A percentile compares a stretch with the other conserved stretches of the same genome.
phyloP scores from a whole-genome alignment of 2,329 filamentous ascomycete species.

The Rutstroemia sp. region DNA sequence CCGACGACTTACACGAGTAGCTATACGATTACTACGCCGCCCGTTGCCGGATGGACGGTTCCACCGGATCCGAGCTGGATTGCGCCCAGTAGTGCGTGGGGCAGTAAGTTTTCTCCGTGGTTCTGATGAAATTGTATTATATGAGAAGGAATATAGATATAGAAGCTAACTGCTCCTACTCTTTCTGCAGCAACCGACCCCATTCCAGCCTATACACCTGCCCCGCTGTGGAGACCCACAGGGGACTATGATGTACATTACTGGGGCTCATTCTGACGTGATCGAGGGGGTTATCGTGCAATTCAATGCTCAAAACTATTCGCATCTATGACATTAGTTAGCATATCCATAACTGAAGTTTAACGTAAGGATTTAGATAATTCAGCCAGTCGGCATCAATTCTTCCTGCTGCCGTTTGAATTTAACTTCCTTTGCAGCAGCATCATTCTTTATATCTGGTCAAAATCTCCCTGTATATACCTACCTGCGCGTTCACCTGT shows the following conservation, averaged over 20 bases:
- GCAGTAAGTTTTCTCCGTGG: not conserved
- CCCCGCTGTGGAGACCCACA: conserved; percentile 26
- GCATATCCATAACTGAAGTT: not conserved
- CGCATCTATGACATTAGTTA: not conserved
- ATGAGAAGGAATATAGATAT: too few relatives aligned
- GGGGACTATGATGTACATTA: conserved; percentile 7
- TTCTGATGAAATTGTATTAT: too few relatives aligned
- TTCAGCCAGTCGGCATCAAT: too few relatives aligned
- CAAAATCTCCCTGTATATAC: too few relatives aligned
- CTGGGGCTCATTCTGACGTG: conserved; percentile 4
- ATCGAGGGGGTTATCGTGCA: not conserved
- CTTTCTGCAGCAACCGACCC: conserved; percentile 21
- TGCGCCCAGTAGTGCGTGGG: not conserved
- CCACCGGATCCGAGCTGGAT: conserved; percentile 15
- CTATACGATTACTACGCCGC: conserved; percentile 27
- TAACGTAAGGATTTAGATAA: too few relatives aligned
- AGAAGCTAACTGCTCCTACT: conserved; percentile 28
- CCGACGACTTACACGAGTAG: conserved; percentile 26
- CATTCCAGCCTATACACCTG: conserved; percentile 27
- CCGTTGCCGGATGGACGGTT: conserved; percentile 22
- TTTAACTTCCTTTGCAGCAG: too few relatives aligned
- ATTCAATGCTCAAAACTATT: not conserved
- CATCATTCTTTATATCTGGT: too few relatives aligned
- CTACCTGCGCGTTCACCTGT: too few relatives aligned
- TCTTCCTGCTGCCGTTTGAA: too few relatives aligned